These are phyloP conservation scores for Ascodesmis nigricans DNA, from an alignment of 495 filamentous ascomycete species.

Conservation along the genomic window DNA sequence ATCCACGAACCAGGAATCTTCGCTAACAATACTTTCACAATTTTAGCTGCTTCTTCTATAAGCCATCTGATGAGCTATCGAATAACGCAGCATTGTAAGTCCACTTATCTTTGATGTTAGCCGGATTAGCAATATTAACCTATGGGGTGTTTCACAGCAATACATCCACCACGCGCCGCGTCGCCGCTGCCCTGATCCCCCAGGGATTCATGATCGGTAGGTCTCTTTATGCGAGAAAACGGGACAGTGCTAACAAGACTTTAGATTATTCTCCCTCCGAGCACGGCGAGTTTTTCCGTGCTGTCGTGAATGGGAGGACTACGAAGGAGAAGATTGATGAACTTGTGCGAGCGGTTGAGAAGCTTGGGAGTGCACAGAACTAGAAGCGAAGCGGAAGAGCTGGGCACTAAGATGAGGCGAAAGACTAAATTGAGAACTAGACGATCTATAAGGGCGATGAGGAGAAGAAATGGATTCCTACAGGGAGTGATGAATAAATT, in stretches of 20 bases:
- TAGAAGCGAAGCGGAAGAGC: not conserved
- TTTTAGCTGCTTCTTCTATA: constrained; percentile 60
- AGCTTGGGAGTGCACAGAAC: constrained; percentile 35
- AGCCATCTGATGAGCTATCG: constrained; percentile 18
- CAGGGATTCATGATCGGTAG: constrained; percentile 63
- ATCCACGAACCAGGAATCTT: not conserved
- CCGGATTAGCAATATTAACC: constrained; percentile 2
- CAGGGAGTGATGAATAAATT: too few relatives aligned
- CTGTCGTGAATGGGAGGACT: constrained; percentile 65
- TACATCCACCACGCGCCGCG: constrained; percentile 42
- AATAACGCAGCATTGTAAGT: constrained; percentile 27
- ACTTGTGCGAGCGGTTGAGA: constrained; percentile 49
- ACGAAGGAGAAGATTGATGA: constrained; percentile 50
- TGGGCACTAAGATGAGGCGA: not conserved
- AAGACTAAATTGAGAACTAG: not conserved
- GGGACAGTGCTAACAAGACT: not conserved
- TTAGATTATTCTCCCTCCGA: constrained; percentile 62
- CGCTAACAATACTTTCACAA: not conserved
- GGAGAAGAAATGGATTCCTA: not conserved
- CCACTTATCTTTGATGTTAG: too few relatives aligned
- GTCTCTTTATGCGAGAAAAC: not conserved
- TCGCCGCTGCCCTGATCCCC: constrained; percentile 40
- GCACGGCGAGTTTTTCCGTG: constrained; percentile 65
- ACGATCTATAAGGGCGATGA: not conserved
- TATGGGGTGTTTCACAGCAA: constrained; percentile 25